Base-by-base conservation (phyloP, 441 rosid genomes). In the Erodium trifolium region DNA sequence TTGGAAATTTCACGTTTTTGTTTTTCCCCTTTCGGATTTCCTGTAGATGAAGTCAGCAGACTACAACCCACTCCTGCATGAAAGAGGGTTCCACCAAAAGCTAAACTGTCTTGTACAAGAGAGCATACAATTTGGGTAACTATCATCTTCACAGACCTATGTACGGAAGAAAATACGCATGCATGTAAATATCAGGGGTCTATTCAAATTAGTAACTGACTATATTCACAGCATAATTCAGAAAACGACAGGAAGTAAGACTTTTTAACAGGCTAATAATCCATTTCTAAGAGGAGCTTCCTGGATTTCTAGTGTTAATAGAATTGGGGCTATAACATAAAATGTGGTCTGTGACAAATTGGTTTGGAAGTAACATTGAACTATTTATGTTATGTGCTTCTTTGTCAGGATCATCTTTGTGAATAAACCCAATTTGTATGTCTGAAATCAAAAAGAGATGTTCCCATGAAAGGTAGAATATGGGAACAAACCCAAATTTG, bases 21-120 rank as follows among this genome's bases (percentile, higher is more conserved):
- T 34, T 34, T 34, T 34, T 34, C 5, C 37, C 5, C 37, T 34
- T 34, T 43, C 11, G 49, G 68, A 65, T 41, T 34, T 70, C 27
- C 66, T 70, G 62, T 86, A 93, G 98, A 80, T 90, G 79, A 89
- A 87, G 65, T 79, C 79, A 66, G 78, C 78, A 73, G 93, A 84
- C 81, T 93, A 90, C 77, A 77, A 90, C 75, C 98, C 98, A 31
- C 37, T 90, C 76, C 82, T 63, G 68, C 87, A 88, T 67, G 87
- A 80, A 72, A 84, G 98, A 83, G 97, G 96, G 63, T 84, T 92
- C 79, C 97, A 92, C 80, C 83, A 83, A 80, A 88, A 83, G 72
- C 78, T 90, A 75, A 88, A 86, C 78, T 73, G 75, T 77, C 83
- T 86, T 65, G 83, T 90, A 41, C 85, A 86, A 66, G 87, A 85